Percentiles rank a stretch among this genome's conserved stretches.
phyloP scores from a whole-genome alignment of 495 filamentous ascomycete species.

The Aspergillus campestris region DNA sequence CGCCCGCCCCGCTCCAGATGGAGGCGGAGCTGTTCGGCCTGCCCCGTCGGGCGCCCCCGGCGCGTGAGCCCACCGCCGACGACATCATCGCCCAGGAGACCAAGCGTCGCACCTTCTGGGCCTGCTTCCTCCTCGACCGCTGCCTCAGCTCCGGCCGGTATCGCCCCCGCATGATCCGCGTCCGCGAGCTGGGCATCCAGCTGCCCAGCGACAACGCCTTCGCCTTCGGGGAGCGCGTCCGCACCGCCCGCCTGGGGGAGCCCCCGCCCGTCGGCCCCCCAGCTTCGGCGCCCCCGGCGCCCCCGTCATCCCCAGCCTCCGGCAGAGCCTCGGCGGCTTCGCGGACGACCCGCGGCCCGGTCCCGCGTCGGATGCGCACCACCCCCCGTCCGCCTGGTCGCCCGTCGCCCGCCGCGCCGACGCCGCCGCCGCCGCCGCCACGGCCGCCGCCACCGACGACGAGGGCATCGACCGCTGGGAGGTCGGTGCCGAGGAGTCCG shows the following conservation, averaged over 20 bases:
- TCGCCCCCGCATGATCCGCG: conserved; percentile 58
- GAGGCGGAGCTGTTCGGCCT: conserved; percentile 40
- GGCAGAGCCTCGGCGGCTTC: conserved; percentile 35
- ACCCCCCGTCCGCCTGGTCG: conserved; percentile 31
- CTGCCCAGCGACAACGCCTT: conserved; percentile 43
- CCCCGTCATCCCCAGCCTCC: conserved; percentile 37
- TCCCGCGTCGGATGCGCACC: conserved; percentile 19
- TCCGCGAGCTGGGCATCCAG: conserved; percentile 52
- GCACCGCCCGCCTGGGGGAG: conserved; percentile 36
- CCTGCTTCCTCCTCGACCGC: conserved; percentile 75
- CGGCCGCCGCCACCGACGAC: conserved; percentile 41
- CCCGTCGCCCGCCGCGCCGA: conserved; percentile 48
- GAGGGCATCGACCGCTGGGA: conserved; percentile 49
- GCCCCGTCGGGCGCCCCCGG: conserved; percentile 20
- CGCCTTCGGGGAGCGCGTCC: conserved; percentile 40
- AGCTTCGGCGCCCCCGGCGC: conserved; percentile 37
- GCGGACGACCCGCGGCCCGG: conserved; percentile 30
- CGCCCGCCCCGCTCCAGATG: conserved; percentile 28
- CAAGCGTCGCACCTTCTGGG: conserved; percentile 75
- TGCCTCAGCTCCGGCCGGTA: conserved; percentile 70
- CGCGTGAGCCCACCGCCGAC: conserved; percentile 38
- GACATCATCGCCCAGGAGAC: conserved; percentile 65
- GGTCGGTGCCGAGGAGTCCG: conserved; percentile 54
- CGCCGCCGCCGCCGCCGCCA: conserved; percentile 30
- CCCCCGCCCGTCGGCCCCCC: conserved; percentile 29